phyloP scores from a whole-genome alignment of 495 filamentous ascomycete genomes.

The Neurospora sp. region DNA sequence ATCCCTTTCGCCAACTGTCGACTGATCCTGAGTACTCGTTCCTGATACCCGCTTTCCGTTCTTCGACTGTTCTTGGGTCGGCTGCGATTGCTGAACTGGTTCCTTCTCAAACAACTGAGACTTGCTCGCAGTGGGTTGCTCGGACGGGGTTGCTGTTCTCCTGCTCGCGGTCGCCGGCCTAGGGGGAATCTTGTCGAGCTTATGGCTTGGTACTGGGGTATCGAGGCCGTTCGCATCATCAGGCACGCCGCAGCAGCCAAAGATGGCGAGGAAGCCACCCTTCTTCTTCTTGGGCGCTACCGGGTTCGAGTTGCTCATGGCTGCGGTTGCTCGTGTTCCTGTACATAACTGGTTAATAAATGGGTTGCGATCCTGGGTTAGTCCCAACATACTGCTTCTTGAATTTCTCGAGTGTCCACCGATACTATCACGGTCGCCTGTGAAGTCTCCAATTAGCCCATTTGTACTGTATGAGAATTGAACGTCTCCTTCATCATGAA shows the following conservation, averaged over 20 bases:
- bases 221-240: conserved; percentile 53
- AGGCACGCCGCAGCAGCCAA: conserved; percentile 70
- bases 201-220: conserved; percentile 56
- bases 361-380: conserved; percentile 59
- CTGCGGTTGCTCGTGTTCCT: conserved; percentile 37
- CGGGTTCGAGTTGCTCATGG: conserved; percentile 35
- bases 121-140: conserved; percentile 44
- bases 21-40: conserved; percentile 33
- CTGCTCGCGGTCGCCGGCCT: conserved; percentile 44
- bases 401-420: conserved; percentile 50
- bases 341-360: conserved; percentile 39
- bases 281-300: conserved; percentile 52
- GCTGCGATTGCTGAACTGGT: conserved; percentile 18
- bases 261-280: conserved; percentile 55
- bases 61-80: conserved; percentile 22
- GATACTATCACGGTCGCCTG: conserved; percentile 54
- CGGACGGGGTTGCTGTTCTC: conserved; percentile 41
- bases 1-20: conserved; percentile 32
- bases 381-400: conserved; percentile 59
- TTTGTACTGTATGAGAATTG: conserved; percentile 51
- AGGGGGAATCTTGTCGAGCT: conserved; percentile 44
- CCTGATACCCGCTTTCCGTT: conserved; percentile 35
- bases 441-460: conserved; percentile 55
- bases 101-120: conserved; percentile 38
- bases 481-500: conserved; percentile 44